Conservation (phyloP, 129 eudicot genomes). For the Flaveria bidentis region DNA sequence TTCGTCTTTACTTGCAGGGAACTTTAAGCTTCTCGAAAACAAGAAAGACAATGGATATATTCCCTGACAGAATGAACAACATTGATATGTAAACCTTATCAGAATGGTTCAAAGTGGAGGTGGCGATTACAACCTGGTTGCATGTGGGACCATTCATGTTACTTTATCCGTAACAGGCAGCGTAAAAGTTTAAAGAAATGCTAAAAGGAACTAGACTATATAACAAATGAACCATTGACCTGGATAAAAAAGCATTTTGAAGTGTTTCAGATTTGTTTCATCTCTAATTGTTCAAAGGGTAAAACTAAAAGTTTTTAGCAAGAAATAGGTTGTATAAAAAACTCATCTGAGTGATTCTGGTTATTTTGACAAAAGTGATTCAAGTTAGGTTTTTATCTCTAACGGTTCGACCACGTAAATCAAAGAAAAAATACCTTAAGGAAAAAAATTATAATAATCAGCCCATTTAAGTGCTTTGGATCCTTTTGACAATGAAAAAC, state of each 20-base stretch:
- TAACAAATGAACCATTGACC: too few species aligned
- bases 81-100: conserved; percentile 6
- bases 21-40: conserved; percentile 82
- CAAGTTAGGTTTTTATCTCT: background rate
- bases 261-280: background rate
- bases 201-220: background rate
- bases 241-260: background rate
- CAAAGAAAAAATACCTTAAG: background rate
- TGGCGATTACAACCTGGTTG: background rate
- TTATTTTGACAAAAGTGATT: background rate
- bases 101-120: background rate
- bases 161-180: background rate
- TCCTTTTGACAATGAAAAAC: too few species aligned
- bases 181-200: background rate
- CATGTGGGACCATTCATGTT: background rate
- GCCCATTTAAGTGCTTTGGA: background rate
- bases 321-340: background rate
- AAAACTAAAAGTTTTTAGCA: background rate
- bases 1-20: conserved; percentile 64
- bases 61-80: conserved; percentile 51
- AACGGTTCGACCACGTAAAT: background rate
- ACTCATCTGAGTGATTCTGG: background rate
- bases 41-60: conserved; percentile 67
- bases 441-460: background rate
- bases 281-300: background rate